Conservation (phyloP, 2,329 filamentous ascomycete species). For the Colletotrichum siamense region DNA sequence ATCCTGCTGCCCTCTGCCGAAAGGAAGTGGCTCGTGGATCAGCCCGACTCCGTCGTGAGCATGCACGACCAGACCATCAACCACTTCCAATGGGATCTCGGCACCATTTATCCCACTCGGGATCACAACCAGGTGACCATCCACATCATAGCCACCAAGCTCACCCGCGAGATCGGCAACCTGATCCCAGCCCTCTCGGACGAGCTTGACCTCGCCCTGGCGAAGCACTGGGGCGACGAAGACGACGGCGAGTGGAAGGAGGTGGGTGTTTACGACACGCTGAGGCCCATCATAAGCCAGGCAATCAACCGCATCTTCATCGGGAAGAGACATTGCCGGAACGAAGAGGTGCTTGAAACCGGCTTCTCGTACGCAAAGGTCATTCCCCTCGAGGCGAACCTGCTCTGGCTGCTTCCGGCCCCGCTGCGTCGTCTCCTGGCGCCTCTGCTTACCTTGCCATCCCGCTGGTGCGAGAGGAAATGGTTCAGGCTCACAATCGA, state of each 20-base stretch:
- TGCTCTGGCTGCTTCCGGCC: not conserved
- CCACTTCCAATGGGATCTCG: not conserved
- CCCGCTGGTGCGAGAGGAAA: not conserved
- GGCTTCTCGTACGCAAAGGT: not conserved
- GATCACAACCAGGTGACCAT: not conserved
- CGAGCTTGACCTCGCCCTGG: not conserved
- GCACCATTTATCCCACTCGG: not conserved
- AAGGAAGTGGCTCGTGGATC: not conserved
- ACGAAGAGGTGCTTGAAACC: not conserved
- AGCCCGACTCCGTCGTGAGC: not conserved
- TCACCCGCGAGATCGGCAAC: not conserved
- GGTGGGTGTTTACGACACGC: not conserved
- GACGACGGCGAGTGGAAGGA: not conserved
- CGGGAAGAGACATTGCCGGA: not conserved
- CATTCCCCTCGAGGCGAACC: not conserved
- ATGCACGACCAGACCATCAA: not conserved
- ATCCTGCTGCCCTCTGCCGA: not conserved
- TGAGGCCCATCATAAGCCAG: not conserved
- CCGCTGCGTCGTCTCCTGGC: not conserved
- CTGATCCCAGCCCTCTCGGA: not conserved
- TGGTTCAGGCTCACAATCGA: not conserved
- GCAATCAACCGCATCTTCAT: slow-evolving; percentile 3
- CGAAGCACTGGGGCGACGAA: not conserved
- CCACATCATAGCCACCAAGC: not conserved
- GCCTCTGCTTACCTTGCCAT: not conserved